Evolutionary conservation across 331 rosid genomes (phyloP), one percentile per base, ranked within the genome.

Genomic region (Stylosanthes scabra): DNA sequence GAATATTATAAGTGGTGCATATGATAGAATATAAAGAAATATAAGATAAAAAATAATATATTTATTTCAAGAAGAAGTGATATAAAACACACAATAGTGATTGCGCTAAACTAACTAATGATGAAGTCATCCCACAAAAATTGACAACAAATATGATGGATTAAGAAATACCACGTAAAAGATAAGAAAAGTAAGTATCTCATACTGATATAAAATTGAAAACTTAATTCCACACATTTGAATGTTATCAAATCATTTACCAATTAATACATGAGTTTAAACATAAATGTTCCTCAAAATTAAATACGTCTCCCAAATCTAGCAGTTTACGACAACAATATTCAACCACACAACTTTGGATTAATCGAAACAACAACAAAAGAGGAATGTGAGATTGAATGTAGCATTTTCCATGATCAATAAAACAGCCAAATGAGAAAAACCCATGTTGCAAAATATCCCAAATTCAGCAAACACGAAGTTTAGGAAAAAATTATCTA

Each of bases 381-480:
- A 68, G 45, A 37, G 50, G 59, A 76, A 61, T 20, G 20, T n/a
- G 2, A 14, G 14, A 42, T 4, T 34, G 47, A 67, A 20, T 45
- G 37, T 15, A 71, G 40, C 7, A 71, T 62, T 13, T 73, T 52
- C 25, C 25, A 20, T 8, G 56, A 15, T 60, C 80, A 72, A 58
- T 39, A 81, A 63, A 74, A 56, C 45, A 60, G 68, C 37, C 2
- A 66, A 63, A 78, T 12, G 29, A 70, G 70, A 37, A 64, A 59
- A 72, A 78, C 78, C 81, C 82, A 74, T 56, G 72, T 49, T 51
- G 76, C 37, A 16, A 59, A 83, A 59, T 58, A 50, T 14, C 41
- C 29, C 73, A 83, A 85, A 88, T 88, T 92, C 79, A 73, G 57
- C 59, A 55, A 83, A 85, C 9, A 31, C 29, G 76, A 68, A 69